Evolutionary conservation across 1,284 basidiomycete species (phyloP), one percentile per base, ranked within the genome.

Genomic region (Pisolithus thermaeus): DNA sequence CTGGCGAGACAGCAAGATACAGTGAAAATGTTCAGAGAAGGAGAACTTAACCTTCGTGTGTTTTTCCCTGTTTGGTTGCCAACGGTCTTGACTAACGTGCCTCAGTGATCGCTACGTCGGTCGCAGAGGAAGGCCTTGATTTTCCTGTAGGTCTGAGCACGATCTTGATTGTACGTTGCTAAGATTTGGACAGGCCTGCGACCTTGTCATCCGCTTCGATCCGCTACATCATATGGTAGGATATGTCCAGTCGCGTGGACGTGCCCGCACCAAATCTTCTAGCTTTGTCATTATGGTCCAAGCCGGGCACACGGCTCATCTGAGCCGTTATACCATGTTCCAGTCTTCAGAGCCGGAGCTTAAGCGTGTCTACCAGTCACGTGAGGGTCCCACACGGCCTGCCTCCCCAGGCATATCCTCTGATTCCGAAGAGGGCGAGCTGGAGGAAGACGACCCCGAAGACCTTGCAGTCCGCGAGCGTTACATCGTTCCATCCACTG

Each of bases 91-190:
- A 35, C 3, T 16, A 37, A 43, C 57, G 25, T 43, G 4, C 41
- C 35, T 14, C 36, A 89, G 87, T 93, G 27, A 74, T 93, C 54
- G 87, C 90, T 3, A 93, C 90, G 0, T 83, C 84, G 7, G 90
- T 93, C 6, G 91, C 89, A 1, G 91, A 94, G 69, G 90, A 93
- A 71, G 91, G 90, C 0, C 75, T 93, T 25, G 90, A 93, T 66
- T 91, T 93, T 67, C 87, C 84, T 12, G 85, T 86, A 61, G 49
- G 76, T 50, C 30, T 20, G 45, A 4, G 14, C 52, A 37, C 30
- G 25, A 49, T 23, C 16, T 40, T 35, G 44, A 22, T 27, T 7
- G 14, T 44, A 37, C 52, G 4, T 60, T 49, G 32, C 36, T 41
- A 46, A 56, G 42, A 28, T 36, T 2, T 49, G 4, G 40, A 12